Evolutionary conservation across 2,329 filamentous ascomycete genomes (phyloP).

Genomic region (Aspergillus japonicus): DNA sequence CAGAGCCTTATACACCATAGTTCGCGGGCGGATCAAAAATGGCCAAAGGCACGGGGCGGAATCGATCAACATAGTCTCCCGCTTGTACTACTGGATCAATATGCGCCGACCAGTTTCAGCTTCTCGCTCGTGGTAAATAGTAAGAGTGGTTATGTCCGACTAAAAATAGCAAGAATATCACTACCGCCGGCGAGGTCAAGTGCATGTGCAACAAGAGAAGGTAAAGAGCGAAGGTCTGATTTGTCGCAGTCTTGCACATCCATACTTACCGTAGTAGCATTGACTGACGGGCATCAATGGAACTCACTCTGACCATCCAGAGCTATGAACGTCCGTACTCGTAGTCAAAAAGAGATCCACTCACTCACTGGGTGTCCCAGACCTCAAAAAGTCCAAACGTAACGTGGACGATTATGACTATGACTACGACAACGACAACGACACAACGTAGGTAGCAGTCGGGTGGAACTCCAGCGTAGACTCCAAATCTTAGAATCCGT

Average conservation of each 20-base stretch:
- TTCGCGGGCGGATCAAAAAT: background rate
- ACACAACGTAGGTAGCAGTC: background rate
- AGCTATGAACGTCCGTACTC: background rate
- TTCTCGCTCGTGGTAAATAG: background rate
- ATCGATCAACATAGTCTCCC: background rate
- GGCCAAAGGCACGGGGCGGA: background rate
- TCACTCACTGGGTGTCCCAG: background rate
- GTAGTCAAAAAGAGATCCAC: background rate
- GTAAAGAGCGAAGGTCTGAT: background rate
- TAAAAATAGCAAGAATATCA: background rate
- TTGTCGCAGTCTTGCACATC: background rate
- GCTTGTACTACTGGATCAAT: background rate
- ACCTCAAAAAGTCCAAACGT: too few relatives aligned
- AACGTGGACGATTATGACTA: too few relatives aligned
- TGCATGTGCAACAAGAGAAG: background rate
- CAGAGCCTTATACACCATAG: background rate
- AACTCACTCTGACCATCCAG: too few relatives aligned
- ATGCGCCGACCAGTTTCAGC: background rate
- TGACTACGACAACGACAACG: too few relatives aligned
- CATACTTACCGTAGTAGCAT: background rate
- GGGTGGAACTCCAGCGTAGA: background rate
- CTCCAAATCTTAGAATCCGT: constrained; percentile 3
- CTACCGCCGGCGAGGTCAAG: background rate
- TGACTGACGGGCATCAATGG: background rate
- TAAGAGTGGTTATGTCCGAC: background rate